These are phyloP conservation scores for Penicillium pulvis DNA, from an alignment of 495 filamentous ascomycete species.

Conservation along the genomic window DNA sequence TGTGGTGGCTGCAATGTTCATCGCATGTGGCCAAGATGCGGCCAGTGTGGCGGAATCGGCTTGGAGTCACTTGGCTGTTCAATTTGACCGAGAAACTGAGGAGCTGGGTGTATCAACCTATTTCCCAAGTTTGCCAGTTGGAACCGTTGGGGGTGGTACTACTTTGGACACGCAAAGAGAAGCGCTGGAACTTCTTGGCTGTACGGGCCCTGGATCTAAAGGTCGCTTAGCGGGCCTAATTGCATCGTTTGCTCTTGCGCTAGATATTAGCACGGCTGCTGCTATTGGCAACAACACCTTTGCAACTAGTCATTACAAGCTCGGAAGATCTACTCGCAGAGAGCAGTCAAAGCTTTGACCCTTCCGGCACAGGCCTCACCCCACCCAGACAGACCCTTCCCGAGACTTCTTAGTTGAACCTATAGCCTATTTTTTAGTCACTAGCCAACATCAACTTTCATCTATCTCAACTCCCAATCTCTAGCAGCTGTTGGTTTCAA, in stretches of 20 bases:
- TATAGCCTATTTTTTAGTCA: no score
- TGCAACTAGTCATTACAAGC: slow-evolving; percentile 13
- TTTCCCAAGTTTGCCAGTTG: slow-evolving; percentile 16
- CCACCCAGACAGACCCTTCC: no score
- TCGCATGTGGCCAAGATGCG: slow-evolving; percentile 21
- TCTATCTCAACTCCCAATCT: no score
- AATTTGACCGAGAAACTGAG: slow-evolving; percentile 10
- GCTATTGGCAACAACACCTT: slow-evolving; percentile 18
- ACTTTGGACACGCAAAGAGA: slow-evolving; percentile 15
- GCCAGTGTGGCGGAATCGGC: slow-evolving; percentile 13
- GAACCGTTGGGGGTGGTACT: slow-evolving; percentile 19
- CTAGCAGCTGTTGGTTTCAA: no score
- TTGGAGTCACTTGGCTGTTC: slow-evolving; percentile 17
- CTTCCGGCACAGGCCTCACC: no score
- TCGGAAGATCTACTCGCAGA: not conserved
- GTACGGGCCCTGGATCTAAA: slow-evolving; percentile 13
- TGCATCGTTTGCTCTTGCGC: slow-evolving; percentile 17
- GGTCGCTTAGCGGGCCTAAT: slow-evolving; percentile 17
- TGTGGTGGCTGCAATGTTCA: slow-evolving; percentile 17
- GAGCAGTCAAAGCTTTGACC: not conserved
- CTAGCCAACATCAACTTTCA: no score
- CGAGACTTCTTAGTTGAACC: no score
- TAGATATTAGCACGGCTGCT: slow-evolving; percentile 18
- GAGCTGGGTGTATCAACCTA: slow-evolving; percentile 11
- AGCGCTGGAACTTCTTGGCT: slow-evolving; percentile 14